Percentiles rank a stretch among this genome's conserved stretches.
Conservation (phyloP, 805 yeast species). For the Nakazawaea anatomiae region DNA sequence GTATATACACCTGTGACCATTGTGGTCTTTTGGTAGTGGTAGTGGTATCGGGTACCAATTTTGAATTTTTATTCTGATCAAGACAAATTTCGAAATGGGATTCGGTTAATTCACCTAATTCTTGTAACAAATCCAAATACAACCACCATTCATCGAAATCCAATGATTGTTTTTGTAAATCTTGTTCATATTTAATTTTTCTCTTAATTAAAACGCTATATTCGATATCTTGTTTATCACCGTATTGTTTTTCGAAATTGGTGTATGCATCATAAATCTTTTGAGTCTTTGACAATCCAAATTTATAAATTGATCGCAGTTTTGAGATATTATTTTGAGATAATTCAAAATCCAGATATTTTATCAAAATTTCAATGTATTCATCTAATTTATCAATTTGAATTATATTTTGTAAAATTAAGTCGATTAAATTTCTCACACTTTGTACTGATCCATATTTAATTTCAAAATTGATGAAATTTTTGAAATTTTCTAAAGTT, state of each 20-base stretch:
- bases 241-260: conserved; percentile 61
- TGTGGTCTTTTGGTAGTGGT: too few relatives aligned
- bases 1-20: conserved; percentile 45
- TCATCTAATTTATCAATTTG: conserved; percentile 26
- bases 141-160: conserved; percentile 87
- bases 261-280: conserved; percentile 33
- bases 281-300: conserved; percentile 43
- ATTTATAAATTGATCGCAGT: conserved; percentile 49
- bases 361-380: conserved; percentile 26
- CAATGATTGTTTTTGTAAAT: conserved; percentile 26
- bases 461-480: conserved; percentile 72
- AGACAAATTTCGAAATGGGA: conserved; percentile 42
- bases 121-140: conserved; percentile 47
- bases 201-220: conserved; percentile 48
- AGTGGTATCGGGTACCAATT: too few relatives aligned
- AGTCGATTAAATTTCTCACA: conserved; percentile 59
- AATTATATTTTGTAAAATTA: conserved; percentile 53
- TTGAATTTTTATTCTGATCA: conserved; percentile 1
- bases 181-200: conserved; percentile 45
- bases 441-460: conserved; percentile 37
- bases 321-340: conserved; percentile 55
- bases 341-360: conserved; percentile 73
- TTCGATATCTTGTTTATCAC: conserved; percentile 49
- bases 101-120: conserved; percentile 23
- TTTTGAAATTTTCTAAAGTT: conserved; percentile 54